Evolutionary conservation across 306 rosid species (phyloP), one percentile per base, ranked within the genome.

Genomic region (Quercus cerris): DNA sequence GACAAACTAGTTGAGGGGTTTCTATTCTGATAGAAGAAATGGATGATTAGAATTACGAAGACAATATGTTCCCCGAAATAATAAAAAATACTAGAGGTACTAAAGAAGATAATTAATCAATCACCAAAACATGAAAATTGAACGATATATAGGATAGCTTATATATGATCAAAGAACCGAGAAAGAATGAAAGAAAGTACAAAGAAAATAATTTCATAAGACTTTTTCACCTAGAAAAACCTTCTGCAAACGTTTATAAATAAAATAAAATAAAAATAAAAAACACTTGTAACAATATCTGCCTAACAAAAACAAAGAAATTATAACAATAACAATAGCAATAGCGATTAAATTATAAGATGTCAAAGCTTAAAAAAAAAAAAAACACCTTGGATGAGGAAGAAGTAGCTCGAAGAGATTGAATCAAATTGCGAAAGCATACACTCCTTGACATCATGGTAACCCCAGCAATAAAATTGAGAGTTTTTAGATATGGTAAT

Each of bases 361-460:
- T 11, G 13, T 61, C 33, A 25, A 61, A 30, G 17, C 31, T 13
- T 25, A 13, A 18, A 3, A 30, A 56, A 91, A 10, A 8, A 58
- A 13, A 18, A 3, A 30, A 66, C 52, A 91, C 97, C 93, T 86
- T 86, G 63, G 79, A 44, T 14, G 46, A 75, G 0, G 78, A 77
- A 22, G 84, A 71, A n/a, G 9, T 23, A 30, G 59, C 33, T 20
- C 3, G 76, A 77, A 54, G 86, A 80, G 75, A 31, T 58, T 62
- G 75, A 70, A 66, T 46, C 67, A 86, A 56, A 56, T 78, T 56
- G 17, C 54, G 38, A 66, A 71, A 59, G 30, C 59, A 14, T 22
- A 28, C 11, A 4, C 55, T 63, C 59, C 76, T 87, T 30, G 19
- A 84, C 76, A 91, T 80, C 93, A 88, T 87, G 54, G 78, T 19